Evolutionary conservation across 2,329 filamentous ascomycete species (phyloP).

Genomic region (Corniculantispora saksenae): DNA sequence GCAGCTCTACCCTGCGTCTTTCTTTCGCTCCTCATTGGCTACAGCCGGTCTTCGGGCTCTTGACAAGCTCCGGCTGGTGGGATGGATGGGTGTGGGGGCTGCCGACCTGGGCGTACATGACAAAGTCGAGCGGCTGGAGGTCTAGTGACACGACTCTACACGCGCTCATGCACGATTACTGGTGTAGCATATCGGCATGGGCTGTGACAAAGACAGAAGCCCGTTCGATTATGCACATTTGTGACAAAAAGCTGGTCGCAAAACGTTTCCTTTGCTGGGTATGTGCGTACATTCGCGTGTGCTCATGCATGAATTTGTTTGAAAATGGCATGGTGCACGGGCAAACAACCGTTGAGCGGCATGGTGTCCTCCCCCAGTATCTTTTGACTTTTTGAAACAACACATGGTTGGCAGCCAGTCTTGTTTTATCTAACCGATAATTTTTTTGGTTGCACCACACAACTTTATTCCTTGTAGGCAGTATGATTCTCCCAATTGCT

Average conservation of each 20-base stretch:
- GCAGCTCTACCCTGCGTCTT: neutral
- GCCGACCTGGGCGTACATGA: neutral
- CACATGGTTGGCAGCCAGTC: no score
- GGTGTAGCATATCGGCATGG: neutral
- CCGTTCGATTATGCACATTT: neutral
- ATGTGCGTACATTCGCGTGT: no score
- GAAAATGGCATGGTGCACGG: neutral
- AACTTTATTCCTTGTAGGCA: no score
- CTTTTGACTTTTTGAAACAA: no score
- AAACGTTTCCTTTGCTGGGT: no score
- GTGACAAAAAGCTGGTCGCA: neutral
- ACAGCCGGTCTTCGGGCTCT: constrained; percentile 32
- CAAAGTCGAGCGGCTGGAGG: neutral
- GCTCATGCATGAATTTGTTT: neutral
- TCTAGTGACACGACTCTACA: neutral
- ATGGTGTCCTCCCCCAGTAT: no score
- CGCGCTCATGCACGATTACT: neutral
- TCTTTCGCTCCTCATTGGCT: neutral
- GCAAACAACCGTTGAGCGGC: neutral
- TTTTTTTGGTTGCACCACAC: no score
- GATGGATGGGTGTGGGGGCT: neutral
- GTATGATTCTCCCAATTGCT: no score
- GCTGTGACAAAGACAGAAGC: neutral
- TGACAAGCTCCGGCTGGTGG: constrained; percentile 27
- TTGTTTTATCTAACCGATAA: no score